Conservation (phyloP, 768 basidiomycete genomes). For the Tylopilus plumbeoviolaceoides region DNA sequence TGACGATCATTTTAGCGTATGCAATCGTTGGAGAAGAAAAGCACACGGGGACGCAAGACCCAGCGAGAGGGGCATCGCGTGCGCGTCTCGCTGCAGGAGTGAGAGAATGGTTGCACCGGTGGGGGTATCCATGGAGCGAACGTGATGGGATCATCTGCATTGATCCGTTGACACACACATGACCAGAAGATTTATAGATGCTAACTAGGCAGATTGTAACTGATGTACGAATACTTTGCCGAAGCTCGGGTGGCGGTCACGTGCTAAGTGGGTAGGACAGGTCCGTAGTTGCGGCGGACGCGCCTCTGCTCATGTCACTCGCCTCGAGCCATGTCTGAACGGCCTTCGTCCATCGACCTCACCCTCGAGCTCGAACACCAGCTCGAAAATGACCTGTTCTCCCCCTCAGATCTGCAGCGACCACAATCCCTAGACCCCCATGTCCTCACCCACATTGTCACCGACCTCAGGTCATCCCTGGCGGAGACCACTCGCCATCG, state of each 20-base stretch:
- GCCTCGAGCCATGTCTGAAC: conserved; percentile 27
- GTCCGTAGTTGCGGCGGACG: neutral
- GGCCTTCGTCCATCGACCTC: conserved; percentile 64
- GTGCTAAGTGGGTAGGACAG: neutral
- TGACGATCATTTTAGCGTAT: conserved; percentile 52
- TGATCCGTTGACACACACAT: conserved; percentile 74
- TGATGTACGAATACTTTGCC: neutral
- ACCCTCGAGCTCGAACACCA: conserved; percentile 76
- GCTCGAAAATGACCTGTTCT: conserved; percentile 57
- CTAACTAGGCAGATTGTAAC: neutral
- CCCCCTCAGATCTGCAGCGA: conserved; percentile 37
- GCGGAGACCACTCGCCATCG: conserved; percentile 65
- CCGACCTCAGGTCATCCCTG: conserved; percentile 64
- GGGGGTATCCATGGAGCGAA: conserved; percentile 97
- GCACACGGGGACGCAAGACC: conserved; percentile 90
- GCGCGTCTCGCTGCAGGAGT: conserved; percentile 81
- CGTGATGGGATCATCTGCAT: conserved; percentile 87
- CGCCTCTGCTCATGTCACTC: conserved; percentile 5
- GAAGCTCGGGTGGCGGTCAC: conserved; percentile 5
- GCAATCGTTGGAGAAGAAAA: conserved; percentile 94
- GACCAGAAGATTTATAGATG: conserved; percentile 16
- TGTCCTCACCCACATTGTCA: conserved; percentile 72
- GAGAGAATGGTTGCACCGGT: conserved; percentile 87
- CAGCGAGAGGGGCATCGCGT: conserved; percentile 75
- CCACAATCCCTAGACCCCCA: conserved; percentile 64